Percentiles rank a stretch among this genome's conserved stretches.
Evolutionary conservation across 2,329 filamentous ascomycete species (phyloP).

Genomic region (Botrytis byssoidea): DNA sequence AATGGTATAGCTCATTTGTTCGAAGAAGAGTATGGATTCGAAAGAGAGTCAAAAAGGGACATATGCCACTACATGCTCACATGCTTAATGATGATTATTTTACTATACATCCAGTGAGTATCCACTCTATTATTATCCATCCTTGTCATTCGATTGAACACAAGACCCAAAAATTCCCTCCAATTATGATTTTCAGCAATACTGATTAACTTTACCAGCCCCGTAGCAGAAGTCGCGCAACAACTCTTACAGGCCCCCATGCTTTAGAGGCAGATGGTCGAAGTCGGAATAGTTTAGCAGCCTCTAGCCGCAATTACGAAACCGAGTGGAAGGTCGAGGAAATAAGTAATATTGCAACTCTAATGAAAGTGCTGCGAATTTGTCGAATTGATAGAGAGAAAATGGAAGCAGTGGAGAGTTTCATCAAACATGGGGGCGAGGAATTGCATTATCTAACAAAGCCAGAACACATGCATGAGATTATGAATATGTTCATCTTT

Average conservation of each 20-base stretch:
- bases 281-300: slow-evolving; percentile 35
- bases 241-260: slow-evolving; percentile 27
- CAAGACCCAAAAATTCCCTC: no score
- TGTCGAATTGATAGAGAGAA: slow-evolving; percentile 88
- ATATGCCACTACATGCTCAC: slow-evolving; percentile 52
- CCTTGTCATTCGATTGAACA: background rate
- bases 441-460: slow-evolving; percentile 71
- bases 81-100: slow-evolving; percentile 78
- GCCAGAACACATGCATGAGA: slow-evolving; percentile 71
- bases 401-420: slow-evolving; percentile 77
- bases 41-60: slow-evolving; percentile 66
- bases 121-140: background rate
- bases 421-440: slow-evolving; percentile 71
- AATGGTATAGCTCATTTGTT: slow-evolving; percentile 96
- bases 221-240: slow-evolving; percentile 43
- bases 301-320: slow-evolving; percentile 34
- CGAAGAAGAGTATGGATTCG: slow-evolving; percentile 84
- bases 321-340: slow-evolving; percentile 53
- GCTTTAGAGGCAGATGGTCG: slow-evolving; percentile 9
- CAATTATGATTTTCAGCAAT: background rate
- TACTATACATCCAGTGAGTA: slow-evolving; percentile 61
- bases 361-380: slow-evolving; percentile 66
- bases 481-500: slow-evolving; percentile 86
- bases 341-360: slow-evolving; percentile 54
- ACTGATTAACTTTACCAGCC: slow-evolving; percentile 32